Evolutionary conservation across 345 rosid species (phyloP).

Genomic region (Murraya koenigii): DNA sequence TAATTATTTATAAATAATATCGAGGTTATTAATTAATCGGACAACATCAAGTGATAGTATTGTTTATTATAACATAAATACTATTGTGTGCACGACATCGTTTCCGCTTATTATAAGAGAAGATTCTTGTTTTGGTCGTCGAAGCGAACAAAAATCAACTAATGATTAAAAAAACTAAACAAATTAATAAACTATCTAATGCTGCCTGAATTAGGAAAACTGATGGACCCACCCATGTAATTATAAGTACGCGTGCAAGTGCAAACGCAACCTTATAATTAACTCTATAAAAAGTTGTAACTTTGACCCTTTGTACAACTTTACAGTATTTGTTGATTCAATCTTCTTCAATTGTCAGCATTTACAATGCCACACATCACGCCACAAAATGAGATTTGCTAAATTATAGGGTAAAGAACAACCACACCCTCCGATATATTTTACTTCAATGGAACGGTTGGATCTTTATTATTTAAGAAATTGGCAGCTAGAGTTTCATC

Average conservation of each 20-base stretch:
- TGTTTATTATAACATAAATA: too few relatives aligned
- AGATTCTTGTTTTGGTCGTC: too few relatives aligned
- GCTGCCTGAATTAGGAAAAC: not conserved
- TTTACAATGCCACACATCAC: not conserved
- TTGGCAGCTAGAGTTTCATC: too few relatives aligned
- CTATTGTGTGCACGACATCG: too few relatives aligned
- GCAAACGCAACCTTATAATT: not conserved
- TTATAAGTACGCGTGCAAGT: conserved; percentile 17
- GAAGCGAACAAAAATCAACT: too few relatives aligned
- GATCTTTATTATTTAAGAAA: too few relatives aligned
- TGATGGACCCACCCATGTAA: conserved; percentile 15
- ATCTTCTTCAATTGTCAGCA: not conserved
- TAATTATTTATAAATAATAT: too few relatives aligned
- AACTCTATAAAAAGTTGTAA: not conserved
- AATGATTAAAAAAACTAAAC: not conserved
- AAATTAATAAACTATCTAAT: not conserved
- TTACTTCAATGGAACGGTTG: not conserved
- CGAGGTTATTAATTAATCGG: too few relatives aligned
- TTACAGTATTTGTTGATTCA: not conserved
- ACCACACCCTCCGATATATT: not conserved
- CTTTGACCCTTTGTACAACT: not conserved
- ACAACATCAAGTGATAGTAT: too few relatives aligned
- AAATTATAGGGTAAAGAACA: not conserved
- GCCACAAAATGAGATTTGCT: not conserved
- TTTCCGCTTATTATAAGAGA: too few relatives aligned